Base-by-base conservation (phyloP, 805 yeast genomes). In the Candida wancherniae region DNA sequence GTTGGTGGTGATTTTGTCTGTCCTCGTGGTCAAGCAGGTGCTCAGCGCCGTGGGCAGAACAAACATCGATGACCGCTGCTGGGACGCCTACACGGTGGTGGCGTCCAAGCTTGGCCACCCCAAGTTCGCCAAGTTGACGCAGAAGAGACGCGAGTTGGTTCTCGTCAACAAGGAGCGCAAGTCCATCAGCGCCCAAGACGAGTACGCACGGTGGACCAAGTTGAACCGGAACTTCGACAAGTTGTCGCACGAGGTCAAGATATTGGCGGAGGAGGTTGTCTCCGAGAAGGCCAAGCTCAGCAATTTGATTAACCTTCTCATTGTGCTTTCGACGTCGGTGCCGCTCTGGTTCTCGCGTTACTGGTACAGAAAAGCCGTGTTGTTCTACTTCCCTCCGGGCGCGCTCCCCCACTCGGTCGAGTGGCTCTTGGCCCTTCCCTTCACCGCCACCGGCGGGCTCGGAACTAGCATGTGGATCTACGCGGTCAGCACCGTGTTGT, bases 171-270 rank as follows among this genome's bases (percentile, higher is more conserved):
- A 61, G 9, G 75, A 78, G 45, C 71, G 86, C 39, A 63, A 74
- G 18, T 40, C 67, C 2, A 73, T 87, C 7, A 75, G 85, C 33
- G 90, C 97, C 2, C 96, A 90, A 56, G 97, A 92, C 53, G 79
- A 92, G 48, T 92, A 90, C 55, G 96, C 97, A 17, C 80, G 75
- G 49, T 92, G 97, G 97, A 94, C 97, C 1, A 86, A 86, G 54
- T 67, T 88, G 40, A 88, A 86, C 49, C 72, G 98, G 28, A 72
- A 69, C 45, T 61, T 70, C 36, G 87, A 80, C 42, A 69, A 71
- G 37, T 49, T 84, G 29, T 65, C 68, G 25, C 63, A 57, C 10
- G 76, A 82, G 37, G 60, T 81, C 24, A 70, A 66, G 11, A 35
- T 45, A 6, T 43, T 73, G 26, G 69, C 66, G 30, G 51, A 57